phyloP scores from a whole-genome alignment of 2,329 filamentous ascomycete species.

The Diplodia intermedia region DNA sequence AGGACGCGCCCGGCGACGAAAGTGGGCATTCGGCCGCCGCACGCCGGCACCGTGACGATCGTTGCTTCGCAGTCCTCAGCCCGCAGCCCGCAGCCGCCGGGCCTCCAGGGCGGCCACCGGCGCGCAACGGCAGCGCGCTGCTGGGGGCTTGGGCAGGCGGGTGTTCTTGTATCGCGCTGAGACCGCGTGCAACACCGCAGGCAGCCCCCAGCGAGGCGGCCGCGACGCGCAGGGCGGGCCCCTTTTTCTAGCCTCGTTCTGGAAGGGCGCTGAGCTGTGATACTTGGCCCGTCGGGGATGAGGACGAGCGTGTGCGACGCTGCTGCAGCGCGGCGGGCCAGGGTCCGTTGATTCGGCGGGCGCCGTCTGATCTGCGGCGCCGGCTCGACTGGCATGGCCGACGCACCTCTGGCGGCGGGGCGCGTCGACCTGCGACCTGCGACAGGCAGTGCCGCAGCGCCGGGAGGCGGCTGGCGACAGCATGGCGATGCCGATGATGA shows the following conservation, averaged over 20 bases:
- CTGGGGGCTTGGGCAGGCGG: constrained; percentile 14
- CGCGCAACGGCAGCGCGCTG: neutral
- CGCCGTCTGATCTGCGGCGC: constrained; percentile 29
- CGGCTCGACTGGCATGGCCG: constrained; percentile 25
- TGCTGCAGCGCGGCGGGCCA: constrained; percentile 30
- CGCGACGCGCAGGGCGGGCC: constrained; percentile 39
- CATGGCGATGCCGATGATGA: neutral
- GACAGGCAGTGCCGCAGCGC: constrained; percentile 25
- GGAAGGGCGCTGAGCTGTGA: constrained; percentile 46
- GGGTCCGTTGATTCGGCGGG: constrained; percentile 32
- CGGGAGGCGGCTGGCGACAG: constrained; percentile 7
- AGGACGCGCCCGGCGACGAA: neutral
- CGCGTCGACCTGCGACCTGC: constrained; percentile 17
- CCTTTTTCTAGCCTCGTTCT: constrained; percentile 46
- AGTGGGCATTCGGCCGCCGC: constrained; percentile 2
- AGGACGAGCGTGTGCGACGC: constrained; percentile 41
- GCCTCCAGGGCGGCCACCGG: neutral
- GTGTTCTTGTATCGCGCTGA: constrained; percentile 34
- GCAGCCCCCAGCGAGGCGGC: constrained; percentile 36
- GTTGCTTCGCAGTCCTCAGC: constrained; percentile 18
- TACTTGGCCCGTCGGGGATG: constrained; percentile 34
- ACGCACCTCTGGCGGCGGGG: constrained; percentile 9
- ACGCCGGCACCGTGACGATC: constrained; percentile 13
- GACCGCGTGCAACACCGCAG: constrained; percentile 33
- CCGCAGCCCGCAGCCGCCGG: neutral